Evolutionary conservation across 371 early-diverging fungal species (phyloP), one percentile per base, ranked within the genome.

Genomic region (Dipsacomyces acuminosporus): DNA sequence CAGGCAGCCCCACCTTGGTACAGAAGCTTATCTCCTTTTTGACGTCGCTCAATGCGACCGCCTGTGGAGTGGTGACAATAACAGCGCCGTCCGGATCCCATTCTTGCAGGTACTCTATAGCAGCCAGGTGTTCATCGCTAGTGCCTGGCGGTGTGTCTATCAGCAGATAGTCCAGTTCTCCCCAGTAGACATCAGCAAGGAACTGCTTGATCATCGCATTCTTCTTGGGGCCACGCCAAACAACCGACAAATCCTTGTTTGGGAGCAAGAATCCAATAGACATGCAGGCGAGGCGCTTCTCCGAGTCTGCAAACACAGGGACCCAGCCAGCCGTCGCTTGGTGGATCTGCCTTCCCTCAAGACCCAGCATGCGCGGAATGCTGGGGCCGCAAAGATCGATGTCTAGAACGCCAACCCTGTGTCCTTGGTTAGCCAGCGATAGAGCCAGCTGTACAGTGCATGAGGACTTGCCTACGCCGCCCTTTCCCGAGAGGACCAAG

Each of bases 91-190:
- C 86, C 44, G 88, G 78, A 19, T 61, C 58, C 58, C 62, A 60
- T 34, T 70, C 55, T 43, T 74, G 73, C 41, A 63, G 51, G 18
- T 69, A 61, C 52, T 72, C 74, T 21, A 79, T 56, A 1, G 90
- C 79, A 3, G 88, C 92, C 33, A 98, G 71, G 73, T 99, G 99
- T 72, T 99, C 99, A 76, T 99, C 99, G 15, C 96, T 91, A 0
- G 99, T 95, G 22, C 99, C 99, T 4, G 99, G 99, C 11, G 99
- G 99, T 21, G 98, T 99, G 71, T 99, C 99, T 19, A 97, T 85
- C 18, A 99, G 76, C 33, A 99, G 76, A 69, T 84, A 96, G 67
- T 99, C 98, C 54, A 97, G 76, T 18, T 78, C 77, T 22, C 93
- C 93, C 95, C 96, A 94, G 70, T 91, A 90, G 1, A 96, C 97